phyloP scores from a whole-genome alignment of 225 moss, liverwort and hornwort genomes.

The Neckera pumila region DNA sequence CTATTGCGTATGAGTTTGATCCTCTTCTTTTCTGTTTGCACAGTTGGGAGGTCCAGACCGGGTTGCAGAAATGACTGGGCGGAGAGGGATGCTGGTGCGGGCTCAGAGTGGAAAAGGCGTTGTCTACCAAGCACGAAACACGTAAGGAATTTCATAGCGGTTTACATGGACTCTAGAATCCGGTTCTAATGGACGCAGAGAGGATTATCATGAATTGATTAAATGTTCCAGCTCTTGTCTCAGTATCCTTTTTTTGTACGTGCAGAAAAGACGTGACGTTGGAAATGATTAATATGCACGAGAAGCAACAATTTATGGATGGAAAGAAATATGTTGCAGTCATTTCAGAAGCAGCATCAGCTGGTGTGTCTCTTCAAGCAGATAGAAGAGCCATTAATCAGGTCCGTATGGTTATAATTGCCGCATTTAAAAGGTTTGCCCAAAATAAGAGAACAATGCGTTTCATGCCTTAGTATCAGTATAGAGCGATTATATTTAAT shows the following conservation, averaged over 20 bases:
- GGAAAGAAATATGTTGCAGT: conserved; percentile 94
- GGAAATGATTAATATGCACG: conserved; percentile 99
- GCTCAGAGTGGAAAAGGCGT: conserved; percentile 94
- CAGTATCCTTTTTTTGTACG: background rate
- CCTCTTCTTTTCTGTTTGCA: background rate
- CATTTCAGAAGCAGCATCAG: conserved; percentile 99
- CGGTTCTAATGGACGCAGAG: background rate
- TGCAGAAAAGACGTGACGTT: conserved; percentile 91
- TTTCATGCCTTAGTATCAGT: background rate
- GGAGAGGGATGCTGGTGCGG: conserved; percentile 93
- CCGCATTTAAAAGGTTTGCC: background rate
- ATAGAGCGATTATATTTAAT: background rate
- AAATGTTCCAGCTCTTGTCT: background rate
- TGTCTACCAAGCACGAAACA: conserved; percentile 91
- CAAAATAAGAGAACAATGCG: background rate
- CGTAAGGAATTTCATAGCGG: conserved; percentile 23
- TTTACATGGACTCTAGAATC: background rate
- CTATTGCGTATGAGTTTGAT: background rate
- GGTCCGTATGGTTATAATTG: conserved; percentile 22
- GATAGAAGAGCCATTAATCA: conserved; percentile 88
- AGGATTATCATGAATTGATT: background rate
- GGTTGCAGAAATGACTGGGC: conserved; percentile 99
- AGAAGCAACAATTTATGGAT: conserved; percentile 99
- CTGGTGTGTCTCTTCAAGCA: conserved; percentile 98
- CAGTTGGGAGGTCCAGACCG: conserved; percentile 96